These are phyloP conservation scores for Komagataella pastoris DNA, from an alignment of 805 yeast species.

Conservation along the genomic window DNA sequence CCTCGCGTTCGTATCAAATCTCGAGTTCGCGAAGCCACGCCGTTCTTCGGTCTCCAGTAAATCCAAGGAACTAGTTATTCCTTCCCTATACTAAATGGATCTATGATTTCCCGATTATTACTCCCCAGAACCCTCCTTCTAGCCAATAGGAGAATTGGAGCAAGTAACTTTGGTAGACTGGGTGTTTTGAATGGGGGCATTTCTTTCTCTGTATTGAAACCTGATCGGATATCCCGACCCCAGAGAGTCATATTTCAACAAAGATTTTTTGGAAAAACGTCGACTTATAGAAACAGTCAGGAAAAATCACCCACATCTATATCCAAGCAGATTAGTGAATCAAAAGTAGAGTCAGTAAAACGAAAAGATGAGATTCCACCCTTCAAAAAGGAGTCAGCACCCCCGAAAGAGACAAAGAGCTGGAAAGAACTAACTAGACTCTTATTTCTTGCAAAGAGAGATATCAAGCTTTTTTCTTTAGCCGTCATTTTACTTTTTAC, in stretches of 20 bases:
- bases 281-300: background rate
- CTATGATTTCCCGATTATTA: background rate
- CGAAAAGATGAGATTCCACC: background rate
- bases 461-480: conserved; percentile 25
- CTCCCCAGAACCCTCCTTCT: background rate
- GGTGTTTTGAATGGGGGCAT: background rate
- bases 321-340: background rate
- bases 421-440: conserved; percentile 26
- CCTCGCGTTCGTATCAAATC: background rate
- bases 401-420: conserved; percentile 13
- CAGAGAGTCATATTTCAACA: background rate
- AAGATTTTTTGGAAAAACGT: background rate
- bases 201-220: background rate
- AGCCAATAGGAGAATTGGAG: background rate
- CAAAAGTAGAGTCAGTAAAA: background rate
- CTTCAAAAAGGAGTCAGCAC: background rate
- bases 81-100: background rate
- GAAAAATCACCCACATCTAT: background rate
- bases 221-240: background rate
- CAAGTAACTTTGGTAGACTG: background rate
- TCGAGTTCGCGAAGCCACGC: background rate
- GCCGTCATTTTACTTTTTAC: conserved; percentile 31
- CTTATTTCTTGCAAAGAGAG: conserved; percentile 27
- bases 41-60: background rate
- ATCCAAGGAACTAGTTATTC: background rate